These are phyloP conservation scores for Martiniozyma abietophila DNA, from an alignment of 805 yeast species.

Conservation along the genomic window DNA sequence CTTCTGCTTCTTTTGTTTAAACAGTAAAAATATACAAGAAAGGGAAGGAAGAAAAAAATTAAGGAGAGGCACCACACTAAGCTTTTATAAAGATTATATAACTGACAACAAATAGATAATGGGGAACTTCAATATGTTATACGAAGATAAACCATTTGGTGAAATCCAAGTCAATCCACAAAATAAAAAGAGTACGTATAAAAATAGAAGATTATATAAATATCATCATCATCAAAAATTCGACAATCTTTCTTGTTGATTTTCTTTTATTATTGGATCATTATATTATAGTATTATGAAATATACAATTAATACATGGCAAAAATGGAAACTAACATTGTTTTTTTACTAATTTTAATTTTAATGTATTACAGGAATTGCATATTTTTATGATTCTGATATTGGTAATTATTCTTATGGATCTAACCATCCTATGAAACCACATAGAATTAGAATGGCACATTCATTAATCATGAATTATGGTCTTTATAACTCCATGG, in stretches of 20 bases:
- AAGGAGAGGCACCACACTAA: too few relatives aligned
- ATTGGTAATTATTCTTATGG: conserved; percentile 98
- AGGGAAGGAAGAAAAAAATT: too few relatives aligned
- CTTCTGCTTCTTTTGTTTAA: too few relatives aligned
- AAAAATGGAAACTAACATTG: conserved; percentile 1
- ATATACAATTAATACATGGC: background rate
- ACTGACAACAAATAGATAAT: background rate
- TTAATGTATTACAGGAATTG: conserved; percentile 41
- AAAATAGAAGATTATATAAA: too few relatives aligned
- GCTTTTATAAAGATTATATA: too few relatives aligned
- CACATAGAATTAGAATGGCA: conserved; percentile 97
- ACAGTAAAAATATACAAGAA: too few relatives aligned
- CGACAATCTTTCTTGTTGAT: too few relatives aligned
- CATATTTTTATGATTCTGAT: conserved; percentile 80
- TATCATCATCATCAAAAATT: too few relatives aligned
- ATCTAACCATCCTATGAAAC: conserved; percentile 98
- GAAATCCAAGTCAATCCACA: conserved; percentile 47
- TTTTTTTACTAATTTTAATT: conserved; percentile 1
- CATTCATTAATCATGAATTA: conserved; percentile 95
- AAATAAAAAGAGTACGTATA: conserved; percentile 42
- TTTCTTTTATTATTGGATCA: background rate
- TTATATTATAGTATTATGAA: background rate
- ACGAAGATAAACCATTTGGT: conserved; percentile 52
- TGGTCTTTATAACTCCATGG: conserved; percentile 95
- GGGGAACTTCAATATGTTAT: conserved; percentile 28